Conservation (phyloP, 1,284 basidiomycete genomes). For the Papiliotrema nemorosa region DNA sequence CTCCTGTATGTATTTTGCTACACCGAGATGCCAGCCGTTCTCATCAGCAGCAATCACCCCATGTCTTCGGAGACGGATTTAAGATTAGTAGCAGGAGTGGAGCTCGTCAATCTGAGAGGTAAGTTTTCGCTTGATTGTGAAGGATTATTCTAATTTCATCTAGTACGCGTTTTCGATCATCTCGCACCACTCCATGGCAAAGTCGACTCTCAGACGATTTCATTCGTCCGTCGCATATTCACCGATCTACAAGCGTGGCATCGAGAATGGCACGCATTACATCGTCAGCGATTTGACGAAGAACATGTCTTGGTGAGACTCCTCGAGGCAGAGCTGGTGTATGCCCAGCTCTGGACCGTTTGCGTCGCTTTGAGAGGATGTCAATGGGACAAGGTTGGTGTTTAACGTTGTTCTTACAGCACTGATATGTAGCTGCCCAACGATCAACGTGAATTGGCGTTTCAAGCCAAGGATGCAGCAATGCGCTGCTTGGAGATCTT, state of each 20-base stretch:
- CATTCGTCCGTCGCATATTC: constrained; percentile 80
- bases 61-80: constrained; percentile 85
- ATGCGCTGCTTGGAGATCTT: constrained; percentile 65
- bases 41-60: constrained; percentile 57
- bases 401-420: not conserved
- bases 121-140: not conserved
- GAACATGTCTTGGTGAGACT: constrained; percentile 74
- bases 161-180: constrained; percentile 86
- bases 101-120: constrained; percentile 71
- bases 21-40: not conserved
- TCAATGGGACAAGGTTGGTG: constrained; percentile 84
- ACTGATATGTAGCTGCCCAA: constrained; percentile 52
- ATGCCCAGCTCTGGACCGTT: constrained; percentile 88
- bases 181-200: constrained; percentile 79
- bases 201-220: constrained; percentile 75
- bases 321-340: constrained; percentile 78
- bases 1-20: constrained; percentile 53
- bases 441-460: constrained; percentile 87
- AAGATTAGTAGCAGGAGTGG: constrained; percentile 77
- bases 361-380: constrained; percentile 86
- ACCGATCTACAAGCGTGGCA: constrained; percentile 71
- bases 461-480: constrained; percentile 88
- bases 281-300: constrained; percentile 68
- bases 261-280: constrained; percentile 75
- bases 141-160: too few species aligned